Evolutionary conservation across 2,329 filamentous ascomycete genomes (phyloP).

Genomic region (Xylaria sp.): DNA sequence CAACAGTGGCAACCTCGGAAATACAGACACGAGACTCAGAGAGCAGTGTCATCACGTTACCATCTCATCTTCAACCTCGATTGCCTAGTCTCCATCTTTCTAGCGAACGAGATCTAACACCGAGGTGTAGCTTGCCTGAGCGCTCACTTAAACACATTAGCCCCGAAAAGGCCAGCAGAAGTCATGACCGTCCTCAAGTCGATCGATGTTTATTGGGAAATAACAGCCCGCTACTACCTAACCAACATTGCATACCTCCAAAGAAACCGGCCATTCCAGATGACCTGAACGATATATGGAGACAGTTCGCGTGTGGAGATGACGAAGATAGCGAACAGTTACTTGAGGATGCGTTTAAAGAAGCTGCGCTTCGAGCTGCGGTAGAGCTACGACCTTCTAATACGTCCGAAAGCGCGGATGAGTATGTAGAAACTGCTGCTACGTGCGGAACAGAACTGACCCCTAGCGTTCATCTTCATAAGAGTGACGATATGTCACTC

Average conservation of each 20-base stretch:
- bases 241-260: slow-evolving; percentile 1
- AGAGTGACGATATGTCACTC: slow-evolving; percentile 11
- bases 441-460: slow-evolving; percentile 31
- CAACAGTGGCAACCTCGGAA: slow-evolving; percentile 9
- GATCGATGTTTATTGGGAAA: not conserved
- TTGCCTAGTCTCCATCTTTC: slow-evolving; percentile 41
- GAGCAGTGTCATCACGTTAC: slow-evolving; percentile 34
- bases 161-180: not conserved
- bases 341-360: slow-evolving; percentile 40
- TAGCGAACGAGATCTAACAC: slow-evolving; percentile 30
- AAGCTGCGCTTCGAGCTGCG: slow-evolving; percentile 45
- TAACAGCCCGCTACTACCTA: not conserved
- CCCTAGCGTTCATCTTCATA: not conserved
- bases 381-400: slow-evolving; percentile 44
- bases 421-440: slow-evolving; percentile 29
- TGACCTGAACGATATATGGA: slow-evolving; percentile 45
- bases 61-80: slow-evolving; percentile 42
- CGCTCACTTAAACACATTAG: not conserved
- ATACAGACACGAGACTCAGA: slow-evolving; percentile 8
- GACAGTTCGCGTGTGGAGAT: slow-evolving; percentile 46
- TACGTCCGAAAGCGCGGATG: slow-evolving; percentile 25
- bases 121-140: not conserved
- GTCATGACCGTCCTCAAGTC: not conserved
- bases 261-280: slow-evolving; percentile 13
- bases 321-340: slow-evolving; percentile 43